Conservation (phyloP, 2,329 filamentous ascomycete genomes). For the Beauveria medogensis region DNA sequence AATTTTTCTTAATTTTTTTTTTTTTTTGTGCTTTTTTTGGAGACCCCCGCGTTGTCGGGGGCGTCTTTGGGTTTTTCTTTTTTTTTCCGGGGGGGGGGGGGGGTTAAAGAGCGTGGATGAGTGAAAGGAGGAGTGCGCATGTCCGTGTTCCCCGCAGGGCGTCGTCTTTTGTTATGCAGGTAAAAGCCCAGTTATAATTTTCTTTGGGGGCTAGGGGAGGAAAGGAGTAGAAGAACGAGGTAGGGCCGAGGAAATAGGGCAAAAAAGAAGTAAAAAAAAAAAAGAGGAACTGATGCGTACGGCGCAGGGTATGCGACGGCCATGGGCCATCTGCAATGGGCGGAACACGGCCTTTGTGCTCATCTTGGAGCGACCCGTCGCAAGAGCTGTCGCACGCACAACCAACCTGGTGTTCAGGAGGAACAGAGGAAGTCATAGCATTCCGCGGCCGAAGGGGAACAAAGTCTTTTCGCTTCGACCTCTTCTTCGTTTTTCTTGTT, state of each 20-base stretch:
- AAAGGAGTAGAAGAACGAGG: not conserved
- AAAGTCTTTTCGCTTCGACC: not conserved
- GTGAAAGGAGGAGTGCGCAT: not conserved
- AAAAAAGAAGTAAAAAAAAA: not conserved
- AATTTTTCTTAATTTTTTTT: no score
- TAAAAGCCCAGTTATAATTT: not conserved
- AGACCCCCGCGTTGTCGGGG: no score
- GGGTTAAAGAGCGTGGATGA: not conserved
- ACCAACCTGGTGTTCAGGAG: not conserved
- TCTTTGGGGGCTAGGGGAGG: not conserved
- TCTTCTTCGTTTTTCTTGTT: not conserved
- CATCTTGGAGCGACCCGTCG: no score
- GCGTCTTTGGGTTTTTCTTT: no score
- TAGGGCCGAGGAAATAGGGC: not conserved
- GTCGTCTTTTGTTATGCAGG: not conserved
- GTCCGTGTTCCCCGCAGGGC: not conserved
- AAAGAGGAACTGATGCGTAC: not conserved
- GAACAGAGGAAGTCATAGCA: no score
- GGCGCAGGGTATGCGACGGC: not conserved
- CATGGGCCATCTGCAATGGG: no score
- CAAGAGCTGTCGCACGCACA: not conserved
- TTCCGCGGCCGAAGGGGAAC: no score
- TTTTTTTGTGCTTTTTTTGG: no score
- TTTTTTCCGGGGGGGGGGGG: no score
- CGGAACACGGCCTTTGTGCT: no score